Percentiles rank a stretch among this genome's conserved stretches.
These are phyloP conservation scores for Amylocystis lapponica DNA, from an alignment of 768 basidiomycete species.

Conservation along the genomic window DNA sequence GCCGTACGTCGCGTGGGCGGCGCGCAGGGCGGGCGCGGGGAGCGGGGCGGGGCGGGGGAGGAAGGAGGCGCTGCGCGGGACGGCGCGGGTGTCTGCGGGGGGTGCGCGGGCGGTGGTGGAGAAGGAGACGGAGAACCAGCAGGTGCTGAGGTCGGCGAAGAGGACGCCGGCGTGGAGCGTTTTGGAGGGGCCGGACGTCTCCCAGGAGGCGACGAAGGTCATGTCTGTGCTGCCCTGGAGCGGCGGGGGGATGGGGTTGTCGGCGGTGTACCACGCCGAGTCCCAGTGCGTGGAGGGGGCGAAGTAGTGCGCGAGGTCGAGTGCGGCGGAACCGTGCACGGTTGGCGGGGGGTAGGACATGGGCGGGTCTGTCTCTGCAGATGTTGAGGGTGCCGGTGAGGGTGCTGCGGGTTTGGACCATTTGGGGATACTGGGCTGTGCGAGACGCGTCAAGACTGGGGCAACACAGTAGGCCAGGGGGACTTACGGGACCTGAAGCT, in stretches of 20 bases:
- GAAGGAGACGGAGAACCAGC: conserved; percentile 42
- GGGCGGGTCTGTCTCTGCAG: background rate
- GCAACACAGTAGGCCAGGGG: background rate
- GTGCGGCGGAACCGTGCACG: conserved; percentile 30
- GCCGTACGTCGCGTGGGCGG: conserved; percentile 44
- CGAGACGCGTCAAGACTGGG: background rate
- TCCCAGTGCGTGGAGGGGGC: conserved; percentile 36
- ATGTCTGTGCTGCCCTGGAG: conserved; percentile 13
- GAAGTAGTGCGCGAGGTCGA: conserved; percentile 42
- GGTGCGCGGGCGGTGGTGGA: conserved; percentile 20
- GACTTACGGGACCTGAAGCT: background rate
- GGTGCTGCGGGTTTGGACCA: conserved; percentile 3
- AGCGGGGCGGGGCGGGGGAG: conserved; percentile 34
- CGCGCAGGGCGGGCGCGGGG: conserved; percentile 28
- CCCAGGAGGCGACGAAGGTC: conserved; percentile 20
- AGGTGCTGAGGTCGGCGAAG: conserved; percentile 45
- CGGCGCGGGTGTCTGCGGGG: conserved; percentile 25
- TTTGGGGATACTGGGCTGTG: conserved; percentile 2
- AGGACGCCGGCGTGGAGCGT: conserved; percentile 33
- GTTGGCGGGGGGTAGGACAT: conserved; percentile 32
- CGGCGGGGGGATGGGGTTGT: conserved; percentile 29
- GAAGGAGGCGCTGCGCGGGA: conserved; percentile 33
- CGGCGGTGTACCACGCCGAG: conserved; percentile 35
- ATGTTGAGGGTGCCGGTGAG: background rate
- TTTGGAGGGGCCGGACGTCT: conserved; percentile 23